Percentiles rank a stretch among this genome's conserved stretches.
phyloP scores from a whole-genome alignment of 139 green algal genomes.

The Chlorella sp. region DNA sequence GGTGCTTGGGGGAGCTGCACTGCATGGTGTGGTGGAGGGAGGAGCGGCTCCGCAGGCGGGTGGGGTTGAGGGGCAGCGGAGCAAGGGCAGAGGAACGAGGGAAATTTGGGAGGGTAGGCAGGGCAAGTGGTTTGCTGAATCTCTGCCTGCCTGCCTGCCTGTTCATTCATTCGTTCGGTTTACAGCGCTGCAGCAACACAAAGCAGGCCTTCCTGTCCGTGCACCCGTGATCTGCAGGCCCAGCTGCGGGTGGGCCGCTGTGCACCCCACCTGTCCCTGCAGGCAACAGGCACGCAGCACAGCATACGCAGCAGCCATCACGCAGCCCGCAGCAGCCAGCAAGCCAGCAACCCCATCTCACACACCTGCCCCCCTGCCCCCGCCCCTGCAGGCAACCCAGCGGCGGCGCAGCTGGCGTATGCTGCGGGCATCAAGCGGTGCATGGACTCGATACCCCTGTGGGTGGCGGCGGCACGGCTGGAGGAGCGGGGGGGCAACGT shows the following conservation, averaged over 20 bases:
- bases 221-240: no score
- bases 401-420: conserved; percentile 54
- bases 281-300: not conserved
- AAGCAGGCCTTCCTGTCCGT: no score
- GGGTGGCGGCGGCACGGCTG: conserved; percentile 73
- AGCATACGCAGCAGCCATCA: not conserved
- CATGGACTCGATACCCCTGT: conserved; percentile 76
- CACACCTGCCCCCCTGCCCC: not conserved
- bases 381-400: conserved; percentile 18
- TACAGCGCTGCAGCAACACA: no score
- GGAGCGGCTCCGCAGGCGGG: not conserved
- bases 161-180: no score
- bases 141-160: no score
- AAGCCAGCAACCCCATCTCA: no score
- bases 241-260: no score
- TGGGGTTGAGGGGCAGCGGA: not conserved
- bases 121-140: no score
- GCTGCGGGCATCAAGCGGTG: conserved; percentile 63
- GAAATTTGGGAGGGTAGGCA: no score
- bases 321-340: not conserved
- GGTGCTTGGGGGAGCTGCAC: not conserved
- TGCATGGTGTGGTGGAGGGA: not conserved
- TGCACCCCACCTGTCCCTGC: no score
- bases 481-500: conserved; percentile 81
- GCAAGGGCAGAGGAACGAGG: not conserved